phyloP scores from a whole-genome alignment of 768 basidiomycete genomes.

The Nidula microcarpa region DNA sequence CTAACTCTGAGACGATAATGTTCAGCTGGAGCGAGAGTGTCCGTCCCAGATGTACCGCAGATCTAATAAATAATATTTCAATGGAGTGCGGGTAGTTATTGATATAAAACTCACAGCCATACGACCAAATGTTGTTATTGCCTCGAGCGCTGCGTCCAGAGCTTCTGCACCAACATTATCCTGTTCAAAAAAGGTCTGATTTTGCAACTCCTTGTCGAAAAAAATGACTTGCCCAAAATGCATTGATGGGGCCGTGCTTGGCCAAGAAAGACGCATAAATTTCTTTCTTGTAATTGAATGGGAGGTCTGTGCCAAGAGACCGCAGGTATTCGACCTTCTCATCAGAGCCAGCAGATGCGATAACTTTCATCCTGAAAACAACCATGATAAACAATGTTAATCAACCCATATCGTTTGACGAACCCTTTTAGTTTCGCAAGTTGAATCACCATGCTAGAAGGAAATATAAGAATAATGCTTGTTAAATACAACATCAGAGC shows the following conservation, averaged over 20 bases:
- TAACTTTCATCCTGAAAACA: constrained; percentile 47
- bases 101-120: background rate
- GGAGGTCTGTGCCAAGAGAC: constrained; percentile 61
- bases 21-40: background rate
- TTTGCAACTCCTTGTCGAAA: background rate
- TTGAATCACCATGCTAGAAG: constrained; percentile 41
- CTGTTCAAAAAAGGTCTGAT: constrained; percentile 34
- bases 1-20: background rate
- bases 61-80: background rate
- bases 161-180: constrained; percentile 60
- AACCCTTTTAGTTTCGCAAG: constrained; percentile 43
- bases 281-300: constrained; percentile 71
- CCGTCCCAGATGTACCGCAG: background rate
- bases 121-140: constrained; percentile 1
- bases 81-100: background rate
- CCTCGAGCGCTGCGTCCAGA: constrained; percentile 51
- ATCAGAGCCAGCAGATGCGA: constrained; percentile 69
- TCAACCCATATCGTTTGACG: background rate
- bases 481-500: constrained; percentile 12
- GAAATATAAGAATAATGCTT: background rate
- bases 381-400: background rate
- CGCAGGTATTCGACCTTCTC: constrained; percentile 64
- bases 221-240: constrained; percentile 16
- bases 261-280: constrained; percentile 43
- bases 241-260: constrained; percentile 48